phyloP scores from a whole-genome alignment of 2,329 filamentous ascomycete species.

The Trichophyton equinum region DNA sequence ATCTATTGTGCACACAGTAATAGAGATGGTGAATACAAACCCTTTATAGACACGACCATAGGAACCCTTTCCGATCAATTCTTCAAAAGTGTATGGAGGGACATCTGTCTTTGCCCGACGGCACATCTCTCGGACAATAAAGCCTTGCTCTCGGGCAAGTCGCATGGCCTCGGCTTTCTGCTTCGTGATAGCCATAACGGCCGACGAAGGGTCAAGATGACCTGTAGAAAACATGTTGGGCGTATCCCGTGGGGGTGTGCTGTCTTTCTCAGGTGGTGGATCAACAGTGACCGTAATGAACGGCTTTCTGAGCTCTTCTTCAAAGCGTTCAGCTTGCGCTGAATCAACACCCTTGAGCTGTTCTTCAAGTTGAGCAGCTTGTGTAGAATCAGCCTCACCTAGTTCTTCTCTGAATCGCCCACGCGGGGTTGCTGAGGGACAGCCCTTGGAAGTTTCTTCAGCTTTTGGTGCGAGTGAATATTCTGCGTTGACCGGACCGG shows the following conservation, averaged over 20 bases:
- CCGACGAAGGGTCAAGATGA: conserved; percentile 31
- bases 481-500: background rate
- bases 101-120: conserved; percentile 32
- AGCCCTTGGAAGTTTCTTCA: background rate
- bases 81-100: conserved; percentile 39
- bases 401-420: background rate
- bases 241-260: background rate
- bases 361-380: background rate
- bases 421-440: background rate
- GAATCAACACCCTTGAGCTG: background rate
- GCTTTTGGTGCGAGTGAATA: background rate
- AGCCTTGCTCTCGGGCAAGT: conserved; percentile 35
- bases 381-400: background rate
- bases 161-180: conserved; percentile 38
- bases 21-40: conserved; percentile 14
- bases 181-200: conserved; percentile 35
- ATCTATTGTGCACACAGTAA: conserved; percentile 7
- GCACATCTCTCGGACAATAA: conserved; percentile 36
- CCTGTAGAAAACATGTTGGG: conserved; percentile 19
- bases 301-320: conserved; percentile 1
- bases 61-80: conserved; percentile 40
- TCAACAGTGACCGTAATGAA: background rate
- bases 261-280: background rate
- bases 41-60: conserved; percentile 42
- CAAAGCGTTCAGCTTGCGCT: background rate